These are phyloP conservation scores for Parathielavia hyrcaniae DNA, from an alignment of 495 filamentous ascomycete genomes.

Conservation along the genomic window DNA sequence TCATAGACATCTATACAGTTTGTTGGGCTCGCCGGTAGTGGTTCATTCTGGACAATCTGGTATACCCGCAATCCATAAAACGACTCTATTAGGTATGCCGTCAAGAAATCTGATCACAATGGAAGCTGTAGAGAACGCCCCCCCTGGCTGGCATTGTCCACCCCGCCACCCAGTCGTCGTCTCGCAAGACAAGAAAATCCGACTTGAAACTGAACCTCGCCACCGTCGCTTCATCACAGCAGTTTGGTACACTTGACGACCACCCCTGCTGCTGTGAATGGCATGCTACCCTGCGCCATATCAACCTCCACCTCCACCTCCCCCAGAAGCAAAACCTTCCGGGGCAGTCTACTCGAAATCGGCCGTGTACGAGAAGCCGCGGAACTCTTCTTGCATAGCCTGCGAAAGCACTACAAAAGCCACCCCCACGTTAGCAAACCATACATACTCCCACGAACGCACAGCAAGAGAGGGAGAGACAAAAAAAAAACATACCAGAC, in stretches of 20 bases:
- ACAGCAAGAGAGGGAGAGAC: not conserved
- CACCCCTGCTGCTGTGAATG: not conserved
- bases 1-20: not conserved
- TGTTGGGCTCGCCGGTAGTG: not conserved
- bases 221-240: not conserved
- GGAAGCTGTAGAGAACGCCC: not conserved
- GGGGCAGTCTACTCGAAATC: constrained; percentile 42
- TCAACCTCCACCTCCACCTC: not conserved
- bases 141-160: not conserved
- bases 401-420: constrained; percentile 81
- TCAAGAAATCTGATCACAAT: not conserved
- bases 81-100: not conserved
- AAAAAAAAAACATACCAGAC: constrained; percentile 62
- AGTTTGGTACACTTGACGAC: not conserved
- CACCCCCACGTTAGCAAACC: not conserved
- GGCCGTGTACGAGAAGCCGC: constrained; percentile 85
- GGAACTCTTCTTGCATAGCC: constrained; percentile 99
- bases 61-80: not conserved
- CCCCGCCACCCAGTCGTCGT: not conserved
- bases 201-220: not conserved
- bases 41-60: not conserved
- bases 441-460: not conserved
- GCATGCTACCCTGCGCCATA: not conserved
- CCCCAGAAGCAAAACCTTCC: too few species aligned
- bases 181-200: constrained; percentile 4